phyloP scores from a whole-genome alignment of 2,329 filamentous ascomycete species.

The Cladobotryum mycophilum region DNA sequence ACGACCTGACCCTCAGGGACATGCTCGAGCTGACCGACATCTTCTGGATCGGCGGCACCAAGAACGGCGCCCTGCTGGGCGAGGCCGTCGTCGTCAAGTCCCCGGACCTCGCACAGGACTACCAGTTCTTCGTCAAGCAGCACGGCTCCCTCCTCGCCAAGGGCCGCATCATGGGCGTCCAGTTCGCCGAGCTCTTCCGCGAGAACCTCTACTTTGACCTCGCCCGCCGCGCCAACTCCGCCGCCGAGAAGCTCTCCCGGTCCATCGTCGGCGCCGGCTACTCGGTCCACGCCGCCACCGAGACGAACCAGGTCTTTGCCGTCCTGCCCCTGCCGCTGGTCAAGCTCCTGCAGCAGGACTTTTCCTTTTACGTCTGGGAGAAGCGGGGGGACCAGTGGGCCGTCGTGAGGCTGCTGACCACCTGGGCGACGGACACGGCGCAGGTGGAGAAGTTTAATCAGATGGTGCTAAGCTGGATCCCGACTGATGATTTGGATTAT shows the following conservation, averaged over 20 bases:
- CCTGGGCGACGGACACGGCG: constrained; percentile 41
- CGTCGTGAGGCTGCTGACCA: constrained; percentile 41
- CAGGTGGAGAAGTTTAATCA: constrained; percentile 35
- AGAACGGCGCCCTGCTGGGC: constrained; percentile 44
- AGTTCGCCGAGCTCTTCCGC: constrained; percentile 44
- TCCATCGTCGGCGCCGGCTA: constrained; percentile 38
- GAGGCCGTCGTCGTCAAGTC: constrained; percentile 45
- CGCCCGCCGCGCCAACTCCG: constrained; percentile 37
- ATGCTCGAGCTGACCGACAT: constrained; percentile 43
- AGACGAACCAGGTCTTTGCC: constrained; percentile 48
- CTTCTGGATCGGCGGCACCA: constrained; percentile 50
- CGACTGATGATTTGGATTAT: constrained; percentile 17
- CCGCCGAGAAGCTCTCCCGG: constrained; percentile 37
- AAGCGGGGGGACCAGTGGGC: constrained; percentile 31
- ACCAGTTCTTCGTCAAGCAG: constrained; percentile 46
- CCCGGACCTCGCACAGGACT: constrained; percentile 35
- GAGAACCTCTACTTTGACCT: constrained; percentile 40
- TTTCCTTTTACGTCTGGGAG: constrained; percentile 44
- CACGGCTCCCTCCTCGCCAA: constrained; percentile 45
- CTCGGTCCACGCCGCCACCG: constrained; percentile 35
- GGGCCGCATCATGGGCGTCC: constrained; percentile 41
- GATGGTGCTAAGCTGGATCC: constrained; percentile 20
- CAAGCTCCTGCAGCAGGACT: constrained; percentile 34
- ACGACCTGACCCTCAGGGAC: constrained; percentile 38
- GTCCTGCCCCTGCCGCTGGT: constrained; percentile 34